phyloP scores from a whole-genome alignment of 108 stramenopile species.

The Cyclotella sp. region DNA sequence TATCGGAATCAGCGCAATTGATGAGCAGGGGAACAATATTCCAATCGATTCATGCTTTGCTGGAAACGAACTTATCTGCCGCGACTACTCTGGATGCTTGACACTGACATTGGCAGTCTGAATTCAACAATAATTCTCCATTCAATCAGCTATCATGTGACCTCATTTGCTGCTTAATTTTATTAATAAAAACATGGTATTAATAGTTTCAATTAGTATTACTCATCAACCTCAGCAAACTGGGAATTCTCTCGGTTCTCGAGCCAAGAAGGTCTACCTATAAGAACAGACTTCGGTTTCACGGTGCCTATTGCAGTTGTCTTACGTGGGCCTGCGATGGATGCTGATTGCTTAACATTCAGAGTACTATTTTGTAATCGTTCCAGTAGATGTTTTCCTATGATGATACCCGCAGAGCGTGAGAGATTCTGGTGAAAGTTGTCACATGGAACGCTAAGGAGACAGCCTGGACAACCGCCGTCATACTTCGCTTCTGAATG shows the following conservation, averaged over 20 bases:
- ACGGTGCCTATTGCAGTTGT: conserved; percentile 14
- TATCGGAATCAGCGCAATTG: background rate
- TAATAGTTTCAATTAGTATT: background rate
- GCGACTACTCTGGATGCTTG: conserved; percentile 4
- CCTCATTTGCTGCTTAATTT: background rate
- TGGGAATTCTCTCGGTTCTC: conserved; percentile 24
- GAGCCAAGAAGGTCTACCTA: conserved; percentile 45
- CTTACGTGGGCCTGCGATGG: background rate
- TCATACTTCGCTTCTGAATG: conserved; percentile 54
- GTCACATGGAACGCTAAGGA: conserved; percentile 75
- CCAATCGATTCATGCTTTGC: background rate
- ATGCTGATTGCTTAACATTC: conserved; percentile 26
- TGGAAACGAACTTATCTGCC: background rate
- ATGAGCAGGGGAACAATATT: background rate
- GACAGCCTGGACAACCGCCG: conserved; percentile 86
- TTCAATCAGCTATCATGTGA: background rate
- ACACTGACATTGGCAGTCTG: background rate
- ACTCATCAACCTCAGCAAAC: conserved; percentile 53
- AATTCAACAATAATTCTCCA: too few relatives aligned
- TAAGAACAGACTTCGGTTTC: conserved; percentile 40
- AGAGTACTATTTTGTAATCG: conserved; percentile 57
- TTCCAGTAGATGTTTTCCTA: conserved; percentile 65
- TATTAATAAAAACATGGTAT: background rate
- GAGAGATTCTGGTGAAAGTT: conserved; percentile 75
- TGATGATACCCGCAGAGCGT: conserved; percentile 52